Base-by-base conservation (phyloP, 2,329 filamentous ascomycete species). In the Trichoderma gracile region DNA sequence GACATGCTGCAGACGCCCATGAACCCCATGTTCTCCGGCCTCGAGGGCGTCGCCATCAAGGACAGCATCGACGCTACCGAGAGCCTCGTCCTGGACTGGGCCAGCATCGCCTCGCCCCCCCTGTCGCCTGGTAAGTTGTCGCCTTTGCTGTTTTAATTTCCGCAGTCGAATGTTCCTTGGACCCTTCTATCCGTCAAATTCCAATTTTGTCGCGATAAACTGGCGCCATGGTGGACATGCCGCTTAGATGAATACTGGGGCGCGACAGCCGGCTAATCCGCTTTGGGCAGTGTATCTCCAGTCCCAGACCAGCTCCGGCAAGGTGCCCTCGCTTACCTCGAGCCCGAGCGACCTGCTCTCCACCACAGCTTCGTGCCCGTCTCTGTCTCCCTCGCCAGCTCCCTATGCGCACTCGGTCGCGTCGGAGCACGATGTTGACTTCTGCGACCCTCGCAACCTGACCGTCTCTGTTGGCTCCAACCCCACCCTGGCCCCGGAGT, bases 401-500 rank as follows among this genome's bases (percentile, higher is more conserved):
- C 91, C 92, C 33, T 88, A 91, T 68, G 88, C 91, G 70, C 82
- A 85, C 71, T 87, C 90, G 63, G 80, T 89, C 74, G 80, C 84
- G 52, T 87, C 87, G 2, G 89, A 92, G 73, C 82, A 85, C 69
- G 89, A 92, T 76, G 84, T 92, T 70, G 89, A 92, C 78, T 96
- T 95, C 76, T 97, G 94, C 78, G 93, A 97, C 74, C 93, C 94
- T 40, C 89, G 93, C 73, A 92, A 96, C 74, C 81, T 97, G 68
- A 96, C 91, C 21, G 91, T 97, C 30, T 83, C 80, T 61, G 77
- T 77, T 74, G 58, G 75, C 72, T 77, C 80, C 67, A 83, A 80
- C 71, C 75, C 82, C 45, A 81, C 79, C 9, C 73, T 83, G 57
- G 78, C 82, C 8, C 78, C 83, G 52, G 89, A 92, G 69, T 89